Evolutionary conservation across 352 stramenopile genomes (phyloP).

Genomic region (Globisporangium takayamanum): DNA sequence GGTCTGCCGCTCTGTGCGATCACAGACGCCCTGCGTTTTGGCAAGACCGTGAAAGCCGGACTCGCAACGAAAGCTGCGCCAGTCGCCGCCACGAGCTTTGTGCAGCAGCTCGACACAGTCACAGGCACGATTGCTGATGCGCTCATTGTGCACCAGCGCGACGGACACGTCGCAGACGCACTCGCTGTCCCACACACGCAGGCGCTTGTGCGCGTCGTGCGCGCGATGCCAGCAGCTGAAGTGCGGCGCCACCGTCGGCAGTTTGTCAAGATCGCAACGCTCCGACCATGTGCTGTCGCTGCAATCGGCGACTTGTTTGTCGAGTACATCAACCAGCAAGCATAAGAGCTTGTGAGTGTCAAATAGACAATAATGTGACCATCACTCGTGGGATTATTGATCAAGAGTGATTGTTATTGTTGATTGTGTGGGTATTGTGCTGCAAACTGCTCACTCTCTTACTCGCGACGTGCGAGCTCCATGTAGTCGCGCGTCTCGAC

Average conservation of each 20-base stretch:
- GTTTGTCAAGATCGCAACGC: conserved; percentile 75
- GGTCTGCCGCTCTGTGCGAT: conserved; percentile 45
- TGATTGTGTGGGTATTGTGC: too few relatives aligned
- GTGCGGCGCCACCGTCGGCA: conserved; percentile 66
- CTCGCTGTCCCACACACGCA: conserved; percentile 33
- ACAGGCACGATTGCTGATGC: conserved; percentile 54
- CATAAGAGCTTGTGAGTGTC: conserved; percentile 12
- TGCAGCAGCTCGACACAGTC: conserved; percentile 60
- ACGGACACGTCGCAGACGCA: conserved; percentile 47
- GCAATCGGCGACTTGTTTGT: conserved; percentile 64
- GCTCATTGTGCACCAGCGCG: conserved; percentile 53
- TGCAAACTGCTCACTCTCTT: background rate
- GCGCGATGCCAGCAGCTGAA: conserved; percentile 47
- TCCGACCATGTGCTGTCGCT: conserved; percentile 43
- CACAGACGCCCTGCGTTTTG: conserved; percentile 44
- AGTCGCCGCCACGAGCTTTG: conserved; percentile 57
- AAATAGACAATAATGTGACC: background rate
- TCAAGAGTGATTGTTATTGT: background rate
- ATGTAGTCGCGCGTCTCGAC: conserved; percentile 62
- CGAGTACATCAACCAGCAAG: conserved; percentile 73
- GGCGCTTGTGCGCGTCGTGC: conserved; percentile 29
- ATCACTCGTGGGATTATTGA: background rate
- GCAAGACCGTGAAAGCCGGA: conserved; percentile 64
- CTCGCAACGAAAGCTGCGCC: conserved; percentile 56
- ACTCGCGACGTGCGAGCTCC: conserved; percentile 53